Base-by-base conservation (phyloP, 331 rosid species). In the Ulmus americana region DNA sequence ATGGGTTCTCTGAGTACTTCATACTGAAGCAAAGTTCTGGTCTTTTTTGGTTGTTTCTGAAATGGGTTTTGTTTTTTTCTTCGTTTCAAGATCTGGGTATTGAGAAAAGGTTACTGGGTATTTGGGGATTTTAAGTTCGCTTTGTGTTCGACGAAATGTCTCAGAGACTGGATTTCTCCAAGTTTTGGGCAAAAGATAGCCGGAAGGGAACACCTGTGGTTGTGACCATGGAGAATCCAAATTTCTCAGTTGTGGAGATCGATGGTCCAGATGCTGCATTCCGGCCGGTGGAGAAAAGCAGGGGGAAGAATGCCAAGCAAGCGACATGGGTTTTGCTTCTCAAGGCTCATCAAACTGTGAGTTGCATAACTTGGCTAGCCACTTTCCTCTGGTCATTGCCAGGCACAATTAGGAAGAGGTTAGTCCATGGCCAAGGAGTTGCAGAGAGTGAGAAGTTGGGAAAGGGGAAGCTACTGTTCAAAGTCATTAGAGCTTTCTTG, bases 321-420 rank as follows among this genome's bases (percentile, higher is more conserved):
- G 88, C 82, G 39, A 84, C 90, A 2, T 88, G 97, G 97, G 85
- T 88, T n/a, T 67, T 91, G 79, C 90, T 91, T 77, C 95, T 88
- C 38, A 88, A 77, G 72, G 97, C 89, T 77, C 91, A 85, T 59
- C 90, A 83, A 9, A 88, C 83, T 28, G 81, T 86, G 73, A 85
- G 96, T 46, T 83, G 88, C 79, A 70, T 91, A 43, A 54, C 90
- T 20, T 88, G 94, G 95, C 52, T 88, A 0, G 83, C 77, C 45
- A 68, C 87, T 0, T 73, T 86, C 45, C 58, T 91, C 53, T 88
- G 96, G 96, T 52, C 84, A 2, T 75, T 91, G 76, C 83, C 86
- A 0, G 88, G 96, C 40, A 73, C 85, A 48, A 79, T 88, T 63
- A 91, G 85, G 81, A 86, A 83, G 77, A 80, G 96, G 79, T 39